Evolutionary conservation across 192 early-diverging fungal species (phyloP).

Genomic region (Irineochytrium annulatum): DNA sequence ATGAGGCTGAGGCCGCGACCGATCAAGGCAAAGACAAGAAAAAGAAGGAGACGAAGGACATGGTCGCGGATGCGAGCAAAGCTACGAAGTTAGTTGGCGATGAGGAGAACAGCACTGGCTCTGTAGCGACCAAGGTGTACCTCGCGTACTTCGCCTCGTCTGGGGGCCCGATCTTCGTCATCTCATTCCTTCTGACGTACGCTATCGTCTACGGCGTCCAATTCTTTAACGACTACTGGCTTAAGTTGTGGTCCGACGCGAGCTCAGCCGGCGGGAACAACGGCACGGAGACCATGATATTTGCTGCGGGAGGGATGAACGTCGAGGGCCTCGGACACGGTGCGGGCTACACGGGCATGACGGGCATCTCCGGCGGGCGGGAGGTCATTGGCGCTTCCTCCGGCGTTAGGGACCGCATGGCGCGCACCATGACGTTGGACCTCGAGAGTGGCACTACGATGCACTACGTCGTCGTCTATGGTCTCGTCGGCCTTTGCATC

Average conservation of each 20-base stretch:
- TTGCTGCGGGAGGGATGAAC: no score
- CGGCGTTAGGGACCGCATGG: no score
- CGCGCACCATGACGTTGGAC: no score
- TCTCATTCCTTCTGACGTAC: conserved; percentile 13
- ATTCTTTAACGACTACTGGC: conserved; percentile 39
- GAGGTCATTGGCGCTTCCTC: no score
- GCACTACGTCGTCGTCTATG: no score
- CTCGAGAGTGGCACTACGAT: no score
- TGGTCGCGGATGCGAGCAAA: conserved; percentile 9
- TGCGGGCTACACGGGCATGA: no score
- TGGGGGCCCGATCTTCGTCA: conserved; percentile 35
- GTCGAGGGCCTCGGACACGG: no score
- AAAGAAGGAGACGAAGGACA: conserved; percentile 16
- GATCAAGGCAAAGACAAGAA: neutral
- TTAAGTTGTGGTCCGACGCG: conserved; percentile 35
- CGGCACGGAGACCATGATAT: no score
- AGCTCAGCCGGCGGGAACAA: no score
- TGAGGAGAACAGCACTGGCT: conserved; percentile 34
- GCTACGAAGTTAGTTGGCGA: conserved; percentile 41
- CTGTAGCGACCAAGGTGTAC: conserved; percentile 36
- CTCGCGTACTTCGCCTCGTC: conserved; percentile 30
- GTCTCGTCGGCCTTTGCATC: conserved; percentile 14
- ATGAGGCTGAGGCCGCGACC: neutral
- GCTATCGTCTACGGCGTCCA: conserved; percentile 7
- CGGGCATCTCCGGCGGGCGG: no score